Base-by-base conservation (phyloP, 2,329 filamentous ascomycete species). In the Xylariaceae sp. region DNA sequence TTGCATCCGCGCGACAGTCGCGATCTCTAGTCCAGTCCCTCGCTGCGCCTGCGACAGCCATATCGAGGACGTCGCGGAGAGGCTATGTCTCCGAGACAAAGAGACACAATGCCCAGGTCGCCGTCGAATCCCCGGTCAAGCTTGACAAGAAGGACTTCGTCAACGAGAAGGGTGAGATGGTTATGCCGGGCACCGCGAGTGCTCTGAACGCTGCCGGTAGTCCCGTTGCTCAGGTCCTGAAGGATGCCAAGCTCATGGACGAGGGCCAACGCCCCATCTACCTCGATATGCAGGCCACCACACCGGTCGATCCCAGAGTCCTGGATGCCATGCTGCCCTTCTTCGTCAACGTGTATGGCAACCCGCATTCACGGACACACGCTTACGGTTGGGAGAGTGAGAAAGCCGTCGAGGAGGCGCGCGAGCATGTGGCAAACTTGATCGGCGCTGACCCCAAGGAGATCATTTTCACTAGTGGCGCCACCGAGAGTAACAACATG, bases 401-500 rank as follows among this genome's bases (percentile, higher is more conserved):
- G 71, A 91, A 92, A 77, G 93, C 90, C 0, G 88, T 96, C 18
- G 94, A 99, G 74, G 83, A 90, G 64, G 92, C 94, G 49, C 85
- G 94, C 69, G 83, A 83, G 68, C 85, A 97, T 71, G 82, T 97
- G 65, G 94, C 94, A 2, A 82, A 82, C 45, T 82, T 99, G 57
- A 94, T 99, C 66, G 93, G 93, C 30, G 94, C 94, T 34, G 92
- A 99, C 73, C 80, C 94, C 4, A 99, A 99, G 77, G 94, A 99
- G 74, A 97, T 99, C 66, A 95, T 99, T 69, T 97, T 99, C 77
- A 99, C 94, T 5, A 97, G 92, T 70, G 94, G 94, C 57, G 94
- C 94, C 13, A 99, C 94, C 0, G 94, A 99, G 79, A 97, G 92
- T 73, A 99, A 99, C 77, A 99, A 99, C 71, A 99, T 99, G 94